Percentiles rank a stretch among this genome's conserved stretches.
phyloP scores from a whole-genome alignment of 768 basidiomycete species.

The Pulveroboletus sp. region DNA sequence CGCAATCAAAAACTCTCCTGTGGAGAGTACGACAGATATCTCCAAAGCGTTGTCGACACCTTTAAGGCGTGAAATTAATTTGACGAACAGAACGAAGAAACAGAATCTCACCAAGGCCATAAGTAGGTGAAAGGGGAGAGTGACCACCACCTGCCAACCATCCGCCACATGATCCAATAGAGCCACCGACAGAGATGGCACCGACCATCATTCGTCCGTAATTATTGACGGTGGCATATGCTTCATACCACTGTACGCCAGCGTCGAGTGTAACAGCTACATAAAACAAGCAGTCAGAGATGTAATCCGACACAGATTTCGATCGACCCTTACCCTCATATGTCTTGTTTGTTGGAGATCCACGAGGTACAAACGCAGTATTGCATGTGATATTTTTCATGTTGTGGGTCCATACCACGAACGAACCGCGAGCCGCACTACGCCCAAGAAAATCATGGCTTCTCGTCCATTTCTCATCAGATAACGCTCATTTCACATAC shows the following conservation, averaged over 20 bases:
- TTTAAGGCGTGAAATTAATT: conserved; percentile 10
- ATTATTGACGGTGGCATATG: conserved; percentile 39
- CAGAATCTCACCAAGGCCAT: conserved; percentile 40
- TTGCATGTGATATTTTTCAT: conserved; percentile 39
- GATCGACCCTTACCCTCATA: conserved; percentile 21
- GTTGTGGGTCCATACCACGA: conserved; percentile 44
- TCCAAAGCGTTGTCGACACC: conserved; percentile 52
- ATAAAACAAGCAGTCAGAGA: conserved; percentile 14
- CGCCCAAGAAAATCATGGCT: conserved; percentile 43
- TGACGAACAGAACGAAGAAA: background rate
- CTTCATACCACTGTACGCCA: conserved; percentile 49
- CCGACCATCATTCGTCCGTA: conserved; percentile 45
- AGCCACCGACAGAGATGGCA: conserved; percentile 36
- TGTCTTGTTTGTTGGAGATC: conserved; percentile 19
- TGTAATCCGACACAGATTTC: background rate
- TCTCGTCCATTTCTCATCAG: background rate
- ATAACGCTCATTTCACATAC: background rate
- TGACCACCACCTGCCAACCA: conserved; percentile 55
- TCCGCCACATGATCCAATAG: conserved; percentile 49
- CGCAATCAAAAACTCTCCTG: conserved; percentile 36
- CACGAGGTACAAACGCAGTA: conserved; percentile 31
- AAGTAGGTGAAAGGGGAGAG: conserved; percentile 36
- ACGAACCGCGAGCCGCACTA: conserved; percentile 36
- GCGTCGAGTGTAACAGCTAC: conserved; percentile 35
- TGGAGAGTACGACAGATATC: conserved; percentile 43